Conservation (phyloP, 176 grass and related monocot genomes). For the Metroxylon sagu region DNA sequence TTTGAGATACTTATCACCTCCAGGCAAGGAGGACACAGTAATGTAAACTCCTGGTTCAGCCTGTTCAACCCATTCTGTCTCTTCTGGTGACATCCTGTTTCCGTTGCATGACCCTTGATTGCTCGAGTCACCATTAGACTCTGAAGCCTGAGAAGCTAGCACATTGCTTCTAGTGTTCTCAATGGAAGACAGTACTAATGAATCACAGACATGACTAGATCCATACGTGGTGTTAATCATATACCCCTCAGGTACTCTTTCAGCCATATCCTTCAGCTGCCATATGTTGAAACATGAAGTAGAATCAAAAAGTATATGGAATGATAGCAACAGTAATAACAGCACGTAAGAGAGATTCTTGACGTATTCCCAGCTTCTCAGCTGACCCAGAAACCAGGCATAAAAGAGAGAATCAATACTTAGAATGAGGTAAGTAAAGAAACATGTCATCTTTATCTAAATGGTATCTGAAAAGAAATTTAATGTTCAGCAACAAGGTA, state of each 20-base stretch:
- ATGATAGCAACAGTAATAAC: no score
- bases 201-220: slow-evolving; percentile 19
- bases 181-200: slow-evolving; percentile 12
- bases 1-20: slow-evolving; percentile 40
- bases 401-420: no score
- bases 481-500: no score
- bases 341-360: neutral
- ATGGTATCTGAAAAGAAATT: no score
- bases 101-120: slow-evolving; percentile 20
- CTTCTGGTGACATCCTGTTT: slow-evolving; percentile 23
- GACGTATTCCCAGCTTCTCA: no score
- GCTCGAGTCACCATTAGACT: slow-evolving; percentile 20
- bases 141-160: slow-evolving; percentile 6
- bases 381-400: no score
- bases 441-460: no score
- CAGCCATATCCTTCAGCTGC: slow-evolving; percentile 47
- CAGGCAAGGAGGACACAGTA: slow-evolving; percentile 35
- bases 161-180: slow-evolving; percentile 21
- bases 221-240: neutral
- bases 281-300: neutral
- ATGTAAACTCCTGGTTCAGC: slow-evolving; percentile 65
- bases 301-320: slow-evolving; percentile 1
- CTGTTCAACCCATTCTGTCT: slow-evolving; percentile 47
- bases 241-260: slow-evolving; percentile 30
- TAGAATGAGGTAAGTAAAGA: no score